phyloP scores from a whole-genome alignment of 495 filamentous ascomycete genomes.

The Chaetomidium leptoderma region DNA sequence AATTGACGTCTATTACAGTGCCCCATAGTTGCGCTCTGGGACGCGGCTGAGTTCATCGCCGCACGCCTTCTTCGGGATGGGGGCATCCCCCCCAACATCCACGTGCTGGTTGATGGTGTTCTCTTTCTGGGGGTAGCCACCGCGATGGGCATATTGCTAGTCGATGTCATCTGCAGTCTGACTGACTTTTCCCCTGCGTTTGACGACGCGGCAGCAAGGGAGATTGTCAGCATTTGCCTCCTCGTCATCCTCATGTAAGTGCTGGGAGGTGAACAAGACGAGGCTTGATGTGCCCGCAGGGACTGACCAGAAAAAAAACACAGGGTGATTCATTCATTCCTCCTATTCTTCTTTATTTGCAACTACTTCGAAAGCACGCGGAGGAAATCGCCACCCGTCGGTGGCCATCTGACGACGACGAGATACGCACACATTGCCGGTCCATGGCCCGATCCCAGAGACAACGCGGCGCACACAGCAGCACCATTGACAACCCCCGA shows the following conservation, averaged over 20 bases:
- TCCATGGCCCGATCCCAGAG: not conserved
- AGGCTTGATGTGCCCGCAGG: not conserved
- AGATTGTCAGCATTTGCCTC: constrained; percentile 14
- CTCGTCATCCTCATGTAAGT: constrained; percentile 20
- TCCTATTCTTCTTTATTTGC: constrained; percentile 20
- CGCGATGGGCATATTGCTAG: constrained; percentile 4
- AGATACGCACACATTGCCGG: not conserved
- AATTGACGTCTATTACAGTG: constrained; percentile 12
- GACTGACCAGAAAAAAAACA: not conserved
- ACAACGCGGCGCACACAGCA: not conserved
- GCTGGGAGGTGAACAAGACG: not conserved
- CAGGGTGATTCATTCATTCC: constrained; percentile 23
- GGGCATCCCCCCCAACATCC: constrained; percentile 18
- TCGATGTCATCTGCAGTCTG: constrained; percentile 16
- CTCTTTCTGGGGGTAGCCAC: constrained; percentile 12
- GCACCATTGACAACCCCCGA: not conserved
- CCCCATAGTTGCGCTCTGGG: constrained; percentile 15
- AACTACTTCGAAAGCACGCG: constrained; percentile 3
- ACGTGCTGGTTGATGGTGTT: constrained; percentile 14
- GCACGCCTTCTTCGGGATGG: constrained; percentile 2
- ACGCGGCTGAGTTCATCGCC: constrained; percentile 19
- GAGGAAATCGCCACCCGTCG: not conserved
- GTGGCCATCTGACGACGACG: too few relatives aligned
- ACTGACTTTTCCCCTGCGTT: not conserved
- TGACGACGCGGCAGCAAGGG: not conserved